These are phyloP conservation scores for Dionaea muscipula DNA, from an alignment of 179 eudicot species.

Conservation along the genomic window DNA sequence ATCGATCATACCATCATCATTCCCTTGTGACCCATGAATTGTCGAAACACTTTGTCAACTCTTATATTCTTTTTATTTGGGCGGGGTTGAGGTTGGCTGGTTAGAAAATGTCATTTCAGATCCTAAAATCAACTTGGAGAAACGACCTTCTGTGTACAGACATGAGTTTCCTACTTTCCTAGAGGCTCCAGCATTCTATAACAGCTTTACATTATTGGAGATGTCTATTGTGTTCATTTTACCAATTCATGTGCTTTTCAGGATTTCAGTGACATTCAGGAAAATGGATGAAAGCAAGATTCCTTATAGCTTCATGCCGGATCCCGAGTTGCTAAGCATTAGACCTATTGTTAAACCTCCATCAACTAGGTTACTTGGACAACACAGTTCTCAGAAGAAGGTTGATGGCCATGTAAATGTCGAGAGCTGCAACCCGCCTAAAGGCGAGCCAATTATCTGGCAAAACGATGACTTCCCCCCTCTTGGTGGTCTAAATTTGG, in stretches of 20 bases:
- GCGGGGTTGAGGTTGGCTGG: no score
- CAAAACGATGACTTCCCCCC: slow-evolving; percentile 24
- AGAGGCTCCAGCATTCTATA: no score
- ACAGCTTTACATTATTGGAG: no score
- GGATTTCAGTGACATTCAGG: slow-evolving; percentile 61
- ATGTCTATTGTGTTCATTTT: no score
- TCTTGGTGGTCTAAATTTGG: slow-evolving; percentile 17
- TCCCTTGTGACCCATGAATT: no score
- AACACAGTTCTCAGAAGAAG: slow-evolving; percentile 5
- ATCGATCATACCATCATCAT: neutral
- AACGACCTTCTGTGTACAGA: no score
- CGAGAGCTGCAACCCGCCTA: slow-evolving; percentile 1
- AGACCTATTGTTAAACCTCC: slow-evolving; percentile 25
- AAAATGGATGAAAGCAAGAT: slow-evolving; percentile 54
- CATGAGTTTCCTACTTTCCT: no score
- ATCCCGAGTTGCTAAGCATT: slow-evolving; percentile 31
- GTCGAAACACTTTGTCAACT: no score
- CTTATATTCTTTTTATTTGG: no score
- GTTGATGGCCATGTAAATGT: slow-evolving; percentile 2
- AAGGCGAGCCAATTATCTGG: slow-evolving; percentile 9
- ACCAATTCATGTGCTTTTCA: slow-evolving; percentile 7
- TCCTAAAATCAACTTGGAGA: no score
- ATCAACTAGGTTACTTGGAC: slow-evolving; percentile 11
- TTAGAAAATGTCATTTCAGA: no score
- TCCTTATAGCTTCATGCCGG: slow-evolving; percentile 30